A percentile compares a stretch with the other conserved stretches of the same genome.
Evolutionary conservation across 192 early-diverging fungal genomes (phyloP).

Genomic region (Cladochytrium replicatum): DNA sequence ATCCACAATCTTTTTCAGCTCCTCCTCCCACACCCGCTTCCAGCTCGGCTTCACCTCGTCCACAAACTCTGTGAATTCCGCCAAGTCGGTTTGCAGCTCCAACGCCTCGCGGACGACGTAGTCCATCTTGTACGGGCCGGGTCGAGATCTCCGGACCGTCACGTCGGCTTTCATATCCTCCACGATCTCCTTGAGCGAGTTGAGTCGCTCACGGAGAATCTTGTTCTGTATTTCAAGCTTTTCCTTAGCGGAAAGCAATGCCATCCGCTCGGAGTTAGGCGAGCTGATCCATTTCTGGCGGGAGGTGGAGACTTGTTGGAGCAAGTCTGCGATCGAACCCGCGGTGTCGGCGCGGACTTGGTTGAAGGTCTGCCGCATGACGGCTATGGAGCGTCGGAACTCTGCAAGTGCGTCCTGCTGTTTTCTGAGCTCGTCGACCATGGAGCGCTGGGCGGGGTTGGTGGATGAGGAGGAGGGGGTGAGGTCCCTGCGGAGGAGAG

Average conservation of each 20-base stretch:
- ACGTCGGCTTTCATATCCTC: neutral
- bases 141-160: neutral
- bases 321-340: no score
- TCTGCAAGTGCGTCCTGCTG: no score
- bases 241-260: neutral
- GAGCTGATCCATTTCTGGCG: no score
- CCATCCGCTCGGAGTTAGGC: neutral
- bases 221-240: neutral
- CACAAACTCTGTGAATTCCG: constrained; percentile 1
- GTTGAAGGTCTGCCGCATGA: no score
- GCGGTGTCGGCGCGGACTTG: no score
- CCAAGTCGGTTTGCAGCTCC: neutral
- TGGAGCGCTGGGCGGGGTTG: no score
- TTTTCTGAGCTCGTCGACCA: no score
- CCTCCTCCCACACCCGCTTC: constrained; percentile 1
- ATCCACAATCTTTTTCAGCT: constrained; percentile 1
- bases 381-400: no score
- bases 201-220: neutral
- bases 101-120: neutral
- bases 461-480: no score
- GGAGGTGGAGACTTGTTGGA: no score
- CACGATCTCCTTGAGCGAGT: neutral
- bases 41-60: neutral
- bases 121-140: neutral
- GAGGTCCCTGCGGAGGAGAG: no score